These are phyloP conservation scores for Ascochyta lentis DNA, from an alignment of 2,329 filamentous ascomycete genomes.

Conservation along the genomic window DNA sequence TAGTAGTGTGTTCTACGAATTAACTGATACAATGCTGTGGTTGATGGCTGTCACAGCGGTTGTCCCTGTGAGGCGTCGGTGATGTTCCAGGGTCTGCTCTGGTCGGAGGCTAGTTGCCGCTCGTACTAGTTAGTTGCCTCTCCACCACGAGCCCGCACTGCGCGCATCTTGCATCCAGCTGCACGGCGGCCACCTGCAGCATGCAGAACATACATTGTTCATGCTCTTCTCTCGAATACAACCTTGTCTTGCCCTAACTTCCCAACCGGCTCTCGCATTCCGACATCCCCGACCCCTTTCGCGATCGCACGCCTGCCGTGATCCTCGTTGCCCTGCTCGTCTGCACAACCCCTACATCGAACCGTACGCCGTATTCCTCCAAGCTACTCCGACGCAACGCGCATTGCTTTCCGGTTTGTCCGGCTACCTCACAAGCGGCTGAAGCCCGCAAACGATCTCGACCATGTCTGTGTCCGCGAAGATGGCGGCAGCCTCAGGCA, in stretches of 20 bases:
- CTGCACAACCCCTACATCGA: conserved; percentile 36
- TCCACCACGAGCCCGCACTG: conserved; percentile 31
- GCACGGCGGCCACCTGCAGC: conserved; percentile 33
- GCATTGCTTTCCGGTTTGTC: conserved; percentile 32
- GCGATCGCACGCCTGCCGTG: conserved; percentile 25
- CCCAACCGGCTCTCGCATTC: conserved; percentile 25
- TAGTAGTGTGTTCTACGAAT: not conserved
- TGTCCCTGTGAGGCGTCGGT: conserved; percentile 2
- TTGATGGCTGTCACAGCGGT: not conserved
- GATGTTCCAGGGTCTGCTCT: conserved; percentile 4
- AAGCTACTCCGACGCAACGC: conserved; percentile 4
- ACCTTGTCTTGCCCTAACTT: conserved; percentile 17
- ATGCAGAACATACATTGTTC: conserved; percentile 20
- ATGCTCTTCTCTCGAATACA: conserved; percentile 9
- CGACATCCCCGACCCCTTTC: conserved; percentile 30
- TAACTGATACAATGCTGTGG: not conserved
- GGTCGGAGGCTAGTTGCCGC: conserved; percentile 10
- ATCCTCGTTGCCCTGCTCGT: conserved; percentile 26
- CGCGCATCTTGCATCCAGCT: conserved; percentile 35
- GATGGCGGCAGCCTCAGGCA: conserved; percentile 49
- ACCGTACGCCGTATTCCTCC: conserved; percentile 2
- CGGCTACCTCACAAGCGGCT: conserved; percentile 39
- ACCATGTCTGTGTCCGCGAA: conserved; percentile 40
- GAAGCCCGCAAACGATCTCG: conserved; percentile 37
- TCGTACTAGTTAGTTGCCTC: conserved; percentile 7